These are phyloP conservation scores for Tulasnella sp. DNA, from an alignment of 768 basidiomycete species.

Conservation along the genomic window DNA sequence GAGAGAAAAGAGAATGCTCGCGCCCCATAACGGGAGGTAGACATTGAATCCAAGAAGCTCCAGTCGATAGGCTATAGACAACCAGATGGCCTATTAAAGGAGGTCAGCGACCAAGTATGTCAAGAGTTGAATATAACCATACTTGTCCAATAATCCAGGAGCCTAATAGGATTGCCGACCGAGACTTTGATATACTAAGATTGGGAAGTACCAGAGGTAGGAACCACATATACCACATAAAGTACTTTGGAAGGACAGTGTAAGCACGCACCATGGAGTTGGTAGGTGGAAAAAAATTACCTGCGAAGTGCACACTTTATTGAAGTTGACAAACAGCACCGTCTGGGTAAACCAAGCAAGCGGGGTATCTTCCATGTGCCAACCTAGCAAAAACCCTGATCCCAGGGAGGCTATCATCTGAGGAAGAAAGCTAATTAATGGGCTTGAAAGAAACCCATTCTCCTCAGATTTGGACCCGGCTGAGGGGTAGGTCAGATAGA, in stretches of 20 bases:
- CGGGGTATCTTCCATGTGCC: conserved; percentile 43
- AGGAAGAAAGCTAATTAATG: conserved; percentile 70
- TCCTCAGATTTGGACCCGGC: conserved; percentile 19
- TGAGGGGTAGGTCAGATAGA: conserved; percentile 70
- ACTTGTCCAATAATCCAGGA: conserved; percentile 63
- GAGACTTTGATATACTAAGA: conserved; percentile 40
- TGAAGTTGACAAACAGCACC: conserved; percentile 81
- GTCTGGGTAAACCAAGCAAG: conserved; percentile 92
- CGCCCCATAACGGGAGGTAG: conserved; percentile 63
- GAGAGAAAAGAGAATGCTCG: conserved; percentile 58
- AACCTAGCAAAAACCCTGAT: conserved; percentile 59
- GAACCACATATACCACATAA: conserved; percentile 89
- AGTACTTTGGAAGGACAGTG: conserved; percentile 50
- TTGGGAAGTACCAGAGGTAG: conserved; percentile 68
- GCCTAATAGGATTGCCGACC: no score
- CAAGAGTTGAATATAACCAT: no score
- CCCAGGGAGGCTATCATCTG: conserved; percentile 63
- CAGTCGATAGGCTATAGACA: conserved; percentile 76
- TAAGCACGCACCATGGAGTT: neutral
- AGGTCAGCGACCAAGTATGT: neutral
- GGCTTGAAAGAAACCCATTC: conserved; percentile 35
- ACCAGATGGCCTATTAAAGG: conserved; percentile 57
- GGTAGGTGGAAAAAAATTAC: conserved; percentile 30
- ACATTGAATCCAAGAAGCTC: conserved; percentile 75
- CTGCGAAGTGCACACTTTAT: conserved; percentile 97